Base-by-base conservation (phyloP, 1,284 basidiomycete genomes). In the Malassezia nana region DNA sequence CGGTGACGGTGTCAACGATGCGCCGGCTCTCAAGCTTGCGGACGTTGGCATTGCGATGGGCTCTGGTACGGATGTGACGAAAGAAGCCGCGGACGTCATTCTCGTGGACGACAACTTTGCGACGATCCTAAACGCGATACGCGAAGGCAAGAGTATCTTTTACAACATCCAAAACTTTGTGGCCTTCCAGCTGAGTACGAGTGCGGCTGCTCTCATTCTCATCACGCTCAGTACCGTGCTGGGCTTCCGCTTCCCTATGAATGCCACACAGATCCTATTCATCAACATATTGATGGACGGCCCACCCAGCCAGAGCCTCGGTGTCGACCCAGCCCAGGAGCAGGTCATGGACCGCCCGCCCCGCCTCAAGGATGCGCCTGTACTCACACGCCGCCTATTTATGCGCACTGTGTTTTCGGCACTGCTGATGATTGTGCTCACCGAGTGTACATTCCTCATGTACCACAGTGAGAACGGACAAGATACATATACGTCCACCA, bases 251-350 rank as follows among this genome's bases (percentile, higher is more conserved):
- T 90, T 92, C 69, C 92, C 91, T 13, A 79, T 98, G 60, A 98
- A 98, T 72, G 85, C 92, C 3, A 96, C 96, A 90, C 91, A 96
- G 75, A 96, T 98, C 65, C 78, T 98, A 22, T 96, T 95, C 75
- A 95, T 96, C 75, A 96, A 96, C 76, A 95, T 96, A 71, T 81
- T 96, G 47, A 95, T 95, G 91, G 91, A 96, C 67, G 92, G 90
- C n/a, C 91, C 91, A 13, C 91, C 91, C 2, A 89, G 87, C 71
- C 91, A 95, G 76, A 89, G 87, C 45, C 80, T 98, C 40, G 92
- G 92, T 46, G 92, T 98, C 5, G 92, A 98, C 76, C 92, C 92
- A 8, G 87, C 92, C 20, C 87, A 94, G 72, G 85, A 85, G 18
- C 83, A 92, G 29, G 95, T 96, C 87, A 72, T 73, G 68, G 53